A percentile compares a stretch with the other conserved stretches of the same genome.
These are phyloP conservation scores for Besnoitia besnoiti DNA, from an alignment of 169 alveolate genomes.

Conservation along the genomic window DNA sequence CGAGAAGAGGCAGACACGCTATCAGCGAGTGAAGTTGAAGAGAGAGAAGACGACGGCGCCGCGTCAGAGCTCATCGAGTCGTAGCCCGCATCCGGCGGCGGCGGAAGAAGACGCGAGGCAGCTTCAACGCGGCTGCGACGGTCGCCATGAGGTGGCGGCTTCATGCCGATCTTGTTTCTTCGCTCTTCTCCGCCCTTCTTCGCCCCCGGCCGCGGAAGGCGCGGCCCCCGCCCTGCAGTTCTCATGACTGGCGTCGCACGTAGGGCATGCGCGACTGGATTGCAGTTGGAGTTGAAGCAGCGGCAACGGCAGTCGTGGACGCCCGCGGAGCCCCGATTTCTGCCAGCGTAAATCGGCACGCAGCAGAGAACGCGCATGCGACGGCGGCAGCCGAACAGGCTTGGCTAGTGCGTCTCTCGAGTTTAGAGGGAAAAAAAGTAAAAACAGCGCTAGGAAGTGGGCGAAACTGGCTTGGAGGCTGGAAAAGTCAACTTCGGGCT, in stretches of 20 bases:
- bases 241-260: neutral
- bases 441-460: too few relatives aligned
- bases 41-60: neutral
- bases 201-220: neutral
- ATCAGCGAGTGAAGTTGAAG: neutral
- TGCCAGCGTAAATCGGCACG: too few relatives aligned
- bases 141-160: neutral
- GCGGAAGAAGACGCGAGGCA: neutral
- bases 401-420: too few relatives aligned
- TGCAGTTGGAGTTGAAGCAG: too few relatives aligned
- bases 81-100: neutral
- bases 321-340: too few relatives aligned
- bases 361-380: too few relatives aligned
- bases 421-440: too few relatives aligned
- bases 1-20: neutral
- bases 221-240: neutral
- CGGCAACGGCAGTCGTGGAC: too few relatives aligned
- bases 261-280: too few relatives aligned
- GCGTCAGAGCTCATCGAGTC: neutral
- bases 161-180: neutral
- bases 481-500: too few relatives aligned
- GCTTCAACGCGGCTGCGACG: neutral
- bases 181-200: neutral
- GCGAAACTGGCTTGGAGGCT: too few relatives aligned
- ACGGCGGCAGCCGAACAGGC: too few relatives aligned